phyloP scores from a whole-genome alignment of 164 flowering plant genomes.

The Macadamia tetraphylla region DNA sequence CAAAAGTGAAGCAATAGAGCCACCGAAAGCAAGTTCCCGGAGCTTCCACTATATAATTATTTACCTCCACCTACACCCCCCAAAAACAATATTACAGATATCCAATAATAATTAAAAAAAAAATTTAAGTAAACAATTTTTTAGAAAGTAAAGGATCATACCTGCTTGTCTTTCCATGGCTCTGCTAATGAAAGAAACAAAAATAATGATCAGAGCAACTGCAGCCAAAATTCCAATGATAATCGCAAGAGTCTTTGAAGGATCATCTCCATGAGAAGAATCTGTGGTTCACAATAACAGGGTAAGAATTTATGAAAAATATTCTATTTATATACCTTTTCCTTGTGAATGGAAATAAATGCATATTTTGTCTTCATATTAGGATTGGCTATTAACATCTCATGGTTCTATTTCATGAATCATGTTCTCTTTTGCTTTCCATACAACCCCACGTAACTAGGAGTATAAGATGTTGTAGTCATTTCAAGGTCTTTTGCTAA shows the following conservation, averaged over 20 bases:
- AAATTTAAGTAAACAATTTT: background rate
- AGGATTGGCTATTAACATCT: too few relatives aligned
- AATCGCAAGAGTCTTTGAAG: slow-evolving; percentile 75
- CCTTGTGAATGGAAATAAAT: background rate
- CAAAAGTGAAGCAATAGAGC: slow-evolving; percentile 6
- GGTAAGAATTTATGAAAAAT: background rate
- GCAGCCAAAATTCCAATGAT: slow-evolving; percentile 72
- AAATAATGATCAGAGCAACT: slow-evolving; percentile 61
- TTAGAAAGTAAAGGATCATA: slow-evolving; percentile 11
- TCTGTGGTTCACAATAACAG: slow-evolving; percentile 16
- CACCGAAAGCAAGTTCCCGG: slow-evolving; percentile 10
- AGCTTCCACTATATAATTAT: slow-evolving; percentile 5
- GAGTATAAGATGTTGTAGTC: too few relatives aligned
- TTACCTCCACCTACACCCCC: slow-evolving; percentile 22
- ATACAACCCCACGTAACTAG: background rate
- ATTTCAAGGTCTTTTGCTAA: too few relatives aligned
- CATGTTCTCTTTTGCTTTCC: too few relatives aligned
- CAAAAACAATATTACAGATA: too few relatives aligned
- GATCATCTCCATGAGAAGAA: slow-evolving; percentile 27
- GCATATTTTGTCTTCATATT: too few relatives aligned
- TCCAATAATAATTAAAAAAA: too few relatives aligned
- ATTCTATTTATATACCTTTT: background rate
- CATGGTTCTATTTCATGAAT: too few relatives aligned
- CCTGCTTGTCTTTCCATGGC: slow-evolving; percentile 33
- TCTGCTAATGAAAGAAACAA: slow-evolving; percentile 58